Conservation (phyloP, 163 green algal species). For the Prototheca wickerhamii region DNA sequence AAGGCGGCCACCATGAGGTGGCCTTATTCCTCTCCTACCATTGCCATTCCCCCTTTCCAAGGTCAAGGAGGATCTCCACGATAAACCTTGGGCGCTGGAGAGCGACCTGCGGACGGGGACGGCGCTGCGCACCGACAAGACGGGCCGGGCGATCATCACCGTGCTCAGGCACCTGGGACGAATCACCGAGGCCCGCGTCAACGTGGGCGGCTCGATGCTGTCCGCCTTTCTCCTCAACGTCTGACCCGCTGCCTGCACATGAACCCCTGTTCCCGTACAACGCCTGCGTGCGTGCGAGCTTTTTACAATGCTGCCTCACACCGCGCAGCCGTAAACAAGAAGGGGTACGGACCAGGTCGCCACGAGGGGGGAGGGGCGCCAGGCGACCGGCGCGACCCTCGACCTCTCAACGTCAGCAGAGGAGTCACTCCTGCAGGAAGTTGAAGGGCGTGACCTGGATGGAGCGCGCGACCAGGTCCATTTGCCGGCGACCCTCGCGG, state of each 20-base stretch:
- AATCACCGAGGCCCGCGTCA: constrained; percentile 48
- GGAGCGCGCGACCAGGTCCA: constrained; percentile 85
- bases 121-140: constrained; percentile 58
- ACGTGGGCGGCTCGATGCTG: not conserved
- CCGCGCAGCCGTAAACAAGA: too few relatives aligned
- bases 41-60: constrained; percentile 2
- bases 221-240: not conserved
- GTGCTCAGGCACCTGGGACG: constrained; percentile 64
- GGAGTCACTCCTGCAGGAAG: not conserved
- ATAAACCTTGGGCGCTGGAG: constrained; percentile 53
- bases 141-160: constrained; percentile 54
- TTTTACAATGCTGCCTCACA: not conserved
- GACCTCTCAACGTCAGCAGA: not conserved
- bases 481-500: constrained; percentile 82
- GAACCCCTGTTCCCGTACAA: not conserved
- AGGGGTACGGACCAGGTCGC: too few relatives aligned
- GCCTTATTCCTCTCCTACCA: too few relatives aligned
- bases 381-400: too few relatives aligned
- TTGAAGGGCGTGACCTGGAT: not conserved
- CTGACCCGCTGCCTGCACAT: not conserved
- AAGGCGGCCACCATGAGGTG: too few relatives aligned
- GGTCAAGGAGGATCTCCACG: constrained; percentile 35
- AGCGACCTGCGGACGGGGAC: constrained; percentile 42
- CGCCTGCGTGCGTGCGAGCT: not conserved
- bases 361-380: too few relatives aligned